phyloP scores from a whole-genome alignment of 2,329 filamentous ascomycete genomes.

The Phialophora chinensis region DNA sequence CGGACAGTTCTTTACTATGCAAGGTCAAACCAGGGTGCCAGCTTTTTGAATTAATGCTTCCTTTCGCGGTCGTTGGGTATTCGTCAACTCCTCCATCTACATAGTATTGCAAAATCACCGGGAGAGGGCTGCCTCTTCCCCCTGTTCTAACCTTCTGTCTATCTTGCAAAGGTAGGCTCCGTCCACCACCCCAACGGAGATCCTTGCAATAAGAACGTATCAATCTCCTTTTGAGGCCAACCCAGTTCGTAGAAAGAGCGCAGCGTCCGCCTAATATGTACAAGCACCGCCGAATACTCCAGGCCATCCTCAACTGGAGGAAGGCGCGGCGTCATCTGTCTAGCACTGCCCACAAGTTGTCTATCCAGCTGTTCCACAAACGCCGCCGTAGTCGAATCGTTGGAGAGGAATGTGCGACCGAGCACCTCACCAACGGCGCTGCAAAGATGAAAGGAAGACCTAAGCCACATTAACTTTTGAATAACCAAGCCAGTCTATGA shows the following conservation, averaged over 20 bases:
- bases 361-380: constrained; percentile 19
- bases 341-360: constrained; percentile 8
- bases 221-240: neutral
- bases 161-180: neutral
- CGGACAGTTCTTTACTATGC: neutral
- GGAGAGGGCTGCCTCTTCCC: constrained; percentile 12
- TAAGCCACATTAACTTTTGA: constrained; percentile 17
- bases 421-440: neutral
- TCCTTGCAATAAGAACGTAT: neutral
- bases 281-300: constrained; percentile 3
- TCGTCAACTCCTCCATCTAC: neutral
- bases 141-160: neutral
- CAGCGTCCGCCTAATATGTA: constrained; percentile 5
- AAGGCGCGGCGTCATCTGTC: neutral
- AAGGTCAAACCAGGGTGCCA: neutral
- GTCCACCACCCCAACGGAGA: too few species aligned
- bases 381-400: constrained; percentile 10
- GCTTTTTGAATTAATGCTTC: neutral
- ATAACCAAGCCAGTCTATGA: constrained; percentile 19
- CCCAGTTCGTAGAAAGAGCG: neutral
- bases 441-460: constrained; percentile 1
- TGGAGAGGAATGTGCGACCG: constrained; percentile 2
- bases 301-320: constrained; percentile 8
- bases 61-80: neutral
- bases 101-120: constrained; percentile 7